Conservation (phyloP, 805 yeast genomes). For the Candida palmyrensis region DNA sequence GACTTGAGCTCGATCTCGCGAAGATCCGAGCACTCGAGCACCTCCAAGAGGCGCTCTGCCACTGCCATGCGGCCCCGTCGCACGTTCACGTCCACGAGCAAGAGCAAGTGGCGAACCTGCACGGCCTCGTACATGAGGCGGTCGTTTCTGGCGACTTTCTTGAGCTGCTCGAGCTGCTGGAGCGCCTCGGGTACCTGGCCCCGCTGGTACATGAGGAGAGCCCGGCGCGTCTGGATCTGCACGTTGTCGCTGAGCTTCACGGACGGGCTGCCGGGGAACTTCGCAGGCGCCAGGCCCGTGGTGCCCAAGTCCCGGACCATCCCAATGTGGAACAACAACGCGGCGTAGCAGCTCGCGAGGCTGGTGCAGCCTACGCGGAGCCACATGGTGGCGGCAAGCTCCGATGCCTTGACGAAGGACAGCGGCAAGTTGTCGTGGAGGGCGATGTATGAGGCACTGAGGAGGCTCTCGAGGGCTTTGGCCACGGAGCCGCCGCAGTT, state of each 20-base stretch:
- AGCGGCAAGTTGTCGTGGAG: constrained; percentile 41
- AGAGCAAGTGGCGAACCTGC: constrained; percentile 34
- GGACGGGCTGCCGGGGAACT: no score
- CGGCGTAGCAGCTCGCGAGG: constrained; percentile 44
- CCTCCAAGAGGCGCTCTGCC: constrained; percentile 30
- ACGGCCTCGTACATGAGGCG: constrained; percentile 36
- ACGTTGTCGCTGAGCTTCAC: constrained; percentile 35
- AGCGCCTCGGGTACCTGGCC: constrained; percentile 41
- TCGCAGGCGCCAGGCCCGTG: no score
- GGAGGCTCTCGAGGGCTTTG: constrained; percentile 48
- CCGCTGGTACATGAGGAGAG: constrained; percentile 27
- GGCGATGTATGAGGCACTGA: constrained; percentile 52
- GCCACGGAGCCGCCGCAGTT: constrained; percentile 45
- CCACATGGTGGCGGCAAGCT: constrained; percentile 46
- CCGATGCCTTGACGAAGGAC: constrained; percentile 43
- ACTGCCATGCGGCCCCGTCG: constrained; percentile 31
- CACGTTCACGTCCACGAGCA: constrained; percentile 32
- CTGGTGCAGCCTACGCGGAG: constrained; percentile 43
- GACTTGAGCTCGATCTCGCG: constrained; percentile 25
- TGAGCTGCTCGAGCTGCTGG: constrained; percentile 26
- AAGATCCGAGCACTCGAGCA: constrained; percentile 21
- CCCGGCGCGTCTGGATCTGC: constrained; percentile 33
- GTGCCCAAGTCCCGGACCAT: no score
- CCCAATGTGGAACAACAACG: constrained; percentile 32
- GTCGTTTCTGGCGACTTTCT: constrained; percentile 19